phyloP scores from a whole-genome alignment of 164 flowering plant species.

The Vitis rotundifolia region DNA sequence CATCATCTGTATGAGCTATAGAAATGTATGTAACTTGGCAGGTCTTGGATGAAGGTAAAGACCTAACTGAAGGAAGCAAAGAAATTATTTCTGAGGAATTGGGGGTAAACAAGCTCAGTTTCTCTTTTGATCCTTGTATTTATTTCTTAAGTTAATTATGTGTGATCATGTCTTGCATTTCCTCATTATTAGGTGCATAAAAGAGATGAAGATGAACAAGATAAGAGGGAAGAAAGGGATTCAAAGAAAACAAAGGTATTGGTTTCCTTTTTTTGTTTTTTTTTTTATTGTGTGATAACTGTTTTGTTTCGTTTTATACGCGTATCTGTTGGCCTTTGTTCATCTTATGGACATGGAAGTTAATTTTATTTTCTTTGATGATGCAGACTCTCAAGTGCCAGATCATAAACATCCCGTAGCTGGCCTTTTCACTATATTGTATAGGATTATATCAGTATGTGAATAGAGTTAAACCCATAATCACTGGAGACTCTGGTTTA shows the following conservation, averaged over 20 bases:
- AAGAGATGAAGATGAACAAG: slow-evolving; percentile 22
- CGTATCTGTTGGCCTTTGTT: background rate
- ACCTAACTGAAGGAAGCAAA: background rate
- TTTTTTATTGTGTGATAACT: background rate
- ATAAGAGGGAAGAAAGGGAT: slow-evolving; percentile 24
- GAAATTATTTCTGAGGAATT: slow-evolving; percentile 6
- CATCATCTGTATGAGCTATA: background rate
- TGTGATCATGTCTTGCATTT: slow-evolving; percentile 1
- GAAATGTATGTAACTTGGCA: background rate
- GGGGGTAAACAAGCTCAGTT: background rate
- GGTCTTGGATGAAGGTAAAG: slow-evolving; percentile 4
- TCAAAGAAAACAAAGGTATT: slow-evolving; percentile 48
- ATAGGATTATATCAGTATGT: too few relatives aligned
- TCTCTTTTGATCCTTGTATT: background rate
- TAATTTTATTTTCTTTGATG: too few relatives aligned
- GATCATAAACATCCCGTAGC: too few relatives aligned
- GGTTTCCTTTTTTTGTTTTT: background rate
- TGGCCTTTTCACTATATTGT: too few relatives aligned
- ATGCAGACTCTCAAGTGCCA: too few relatives aligned
- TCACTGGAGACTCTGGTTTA: too few relatives aligned
- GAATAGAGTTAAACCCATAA: too few relatives aligned
- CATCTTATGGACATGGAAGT: too few relatives aligned
- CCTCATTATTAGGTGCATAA: slow-evolving; percentile 22
- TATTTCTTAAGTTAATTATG: background rate
- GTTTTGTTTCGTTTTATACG: background rate